Base-by-base conservation (phyloP, 768 basidiomycete species). In the Strobilomyces dryophilus region DNA sequence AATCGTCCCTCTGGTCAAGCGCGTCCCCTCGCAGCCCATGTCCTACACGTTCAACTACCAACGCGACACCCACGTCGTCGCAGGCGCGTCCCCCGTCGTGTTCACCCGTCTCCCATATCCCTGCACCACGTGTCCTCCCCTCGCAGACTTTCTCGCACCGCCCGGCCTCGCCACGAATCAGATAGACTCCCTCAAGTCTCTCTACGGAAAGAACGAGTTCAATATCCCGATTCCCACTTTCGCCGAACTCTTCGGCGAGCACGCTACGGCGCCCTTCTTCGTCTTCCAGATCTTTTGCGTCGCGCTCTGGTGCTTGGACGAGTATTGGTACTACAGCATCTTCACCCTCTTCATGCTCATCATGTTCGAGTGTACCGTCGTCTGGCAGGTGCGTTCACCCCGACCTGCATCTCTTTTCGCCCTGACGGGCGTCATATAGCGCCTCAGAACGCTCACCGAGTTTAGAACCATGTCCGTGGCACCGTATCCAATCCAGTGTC, bases 221-320 rank as follows among this genome's bases (percentile, higher is more conserved):
- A 84, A 97, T 67, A 98, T 99, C 57, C 97, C 97, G 3, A 90
- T 99, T 39, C 97, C 97, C 8, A 89, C 89, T 1, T 99, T 99
- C 66, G 78, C 80, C 10, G 90, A 93, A 59, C 81, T 99, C 34
- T 98, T 99, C 60, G 79, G 75, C 21, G 97, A 99, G 74, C 97
- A 99, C 65, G 94, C 95, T 1, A 95, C 94, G 5, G 97, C 97
- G 0, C 97, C 97, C 0, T 99, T 99, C 80, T 99, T 99, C 71
- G 97, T 99, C 26, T 99, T 99, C 73, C 97, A 99, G 72, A 73
- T 98, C 17, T 98, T 99, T 73, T 98, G 97, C 58, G 97, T 98
- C 2, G 93, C 91, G 0, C 75, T 99, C 10, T 99, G 97, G 97
- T 92, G 89, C 66, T 71, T 99, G 62, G 97, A 99, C 63, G 97